These are phyloP conservation scores for Blastocystis sp. DNA, from an alignment of 352 stramenopile genomes.

Conservation along the genomic window DNA sequence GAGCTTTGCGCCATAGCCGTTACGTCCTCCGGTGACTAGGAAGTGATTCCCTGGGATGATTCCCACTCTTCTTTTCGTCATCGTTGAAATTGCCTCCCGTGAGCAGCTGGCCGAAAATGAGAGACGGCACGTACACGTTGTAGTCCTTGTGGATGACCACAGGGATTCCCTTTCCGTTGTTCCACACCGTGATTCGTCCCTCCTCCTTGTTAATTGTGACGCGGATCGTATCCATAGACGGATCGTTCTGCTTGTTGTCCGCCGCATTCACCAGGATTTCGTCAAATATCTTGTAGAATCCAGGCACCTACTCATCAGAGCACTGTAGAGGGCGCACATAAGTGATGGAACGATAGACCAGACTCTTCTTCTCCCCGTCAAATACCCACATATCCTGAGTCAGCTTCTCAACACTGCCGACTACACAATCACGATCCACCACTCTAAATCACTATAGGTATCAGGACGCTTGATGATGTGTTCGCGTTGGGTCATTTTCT, in stretches of 20 bases:
- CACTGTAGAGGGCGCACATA: conserved; percentile 78
- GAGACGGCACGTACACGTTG: conserved; percentile 94
- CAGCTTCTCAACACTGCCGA: conserved; percentile 90
- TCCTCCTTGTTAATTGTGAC: conserved; percentile 89
- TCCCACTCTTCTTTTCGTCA: conserved; percentile 88
- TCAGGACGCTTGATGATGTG: conserved; percentile 95
- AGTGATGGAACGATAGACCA: conserved; percentile 86
- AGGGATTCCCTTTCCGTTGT: conserved; percentile 93
- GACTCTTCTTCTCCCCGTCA: conserved; percentile 84
- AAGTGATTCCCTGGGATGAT: background rate
- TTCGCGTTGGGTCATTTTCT: conserved; percentile 94
- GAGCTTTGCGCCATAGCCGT: conserved; percentile 97
- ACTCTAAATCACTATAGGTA: conserved; percentile 85
- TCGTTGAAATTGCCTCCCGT: conserved; percentile 98
- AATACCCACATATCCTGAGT: conserved; percentile 90
- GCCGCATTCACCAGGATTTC: conserved; percentile 99
- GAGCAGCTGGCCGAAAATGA: conserved; percentile 96
- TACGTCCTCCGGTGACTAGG: conserved; percentile 87
- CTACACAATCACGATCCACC: conserved; percentile 75
- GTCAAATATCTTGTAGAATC: conserved; percentile 98
- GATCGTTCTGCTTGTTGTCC: conserved; percentile 99
- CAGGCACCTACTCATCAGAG: conserved; percentile 81
- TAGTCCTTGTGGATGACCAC: conserved; percentile 94
- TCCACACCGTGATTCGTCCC: conserved; percentile 92
- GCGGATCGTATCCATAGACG: conserved; percentile 89